Base-by-base conservation (phyloP, 352 stramenopile species). In the Globisporangium middletonii region DNA sequence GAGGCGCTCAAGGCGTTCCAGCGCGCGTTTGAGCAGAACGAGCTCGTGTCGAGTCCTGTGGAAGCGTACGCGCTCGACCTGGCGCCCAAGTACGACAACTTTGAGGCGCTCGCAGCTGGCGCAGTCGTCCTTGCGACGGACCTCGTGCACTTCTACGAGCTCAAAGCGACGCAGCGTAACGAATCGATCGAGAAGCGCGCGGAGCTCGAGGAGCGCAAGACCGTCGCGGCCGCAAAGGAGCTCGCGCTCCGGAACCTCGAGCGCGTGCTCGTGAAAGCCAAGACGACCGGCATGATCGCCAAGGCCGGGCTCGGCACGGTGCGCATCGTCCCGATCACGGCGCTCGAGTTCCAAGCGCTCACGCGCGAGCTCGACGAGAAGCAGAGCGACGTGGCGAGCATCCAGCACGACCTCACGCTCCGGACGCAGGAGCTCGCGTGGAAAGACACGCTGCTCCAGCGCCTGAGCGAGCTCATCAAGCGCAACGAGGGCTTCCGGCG, bases 391-490 rank as follows among this genome's bases (percentile, higher is more conserved):
- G 33, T 88, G 16, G 78, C 73, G 8, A 59, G 67, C 3, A 18
- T 76, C 19, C 60, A 86, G 50, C 69, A 69, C 55, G 66, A 84
- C 19, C 55, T 75, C n/a, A 50, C 54, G 1, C 52, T 83, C n/a
- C 45, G 58, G 8, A 59, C 58, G 0, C 69, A 86, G 19, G 67
- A 83, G 43, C 58, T 90, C 19, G 57, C 55, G 0, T 88, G 77
- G 78, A 87, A 82, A 42, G 80, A 90, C 50, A 72, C 79, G 43
- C 56, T 88, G 33, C 62, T 90, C 13, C 80, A 90, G 54, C 80
- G 75, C 9, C 33, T 90, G 19, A 85, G 76, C 38, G 71, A 86
- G 18, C 57, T 86, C 6, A 82, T 88, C 60, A 83, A 90, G 62
- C 73, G 80, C 16, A 90, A 90, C 38, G 78, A 85, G 57, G 69